A percentile compares a stretch with the other conserved stretches of the same genome.
Conservation (phyloP, 192 early-diverging fungal genomes). For the Cladochytrium replicatum region DNA sequence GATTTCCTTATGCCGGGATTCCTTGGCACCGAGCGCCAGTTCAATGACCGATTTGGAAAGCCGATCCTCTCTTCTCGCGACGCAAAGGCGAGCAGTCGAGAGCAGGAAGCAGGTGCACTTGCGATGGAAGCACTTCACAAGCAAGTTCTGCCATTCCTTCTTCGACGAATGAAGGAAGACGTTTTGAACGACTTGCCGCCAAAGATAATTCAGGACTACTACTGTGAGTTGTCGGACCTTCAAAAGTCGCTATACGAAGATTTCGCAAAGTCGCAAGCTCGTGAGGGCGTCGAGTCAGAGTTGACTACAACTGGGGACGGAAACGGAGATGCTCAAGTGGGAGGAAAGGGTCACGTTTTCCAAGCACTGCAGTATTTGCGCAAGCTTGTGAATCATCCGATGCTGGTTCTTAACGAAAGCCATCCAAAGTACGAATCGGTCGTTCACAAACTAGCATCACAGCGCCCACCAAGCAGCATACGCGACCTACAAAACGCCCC, state of each 20-base stretch:
- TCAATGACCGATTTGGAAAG: constrained; percentile 88
- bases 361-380: constrained; percentile 95
- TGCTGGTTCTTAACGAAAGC: constrained; percentile 68
- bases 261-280: constrained; percentile 63
- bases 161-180: constrained; percentile 96
- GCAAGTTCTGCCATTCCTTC: constrained; percentile 90
- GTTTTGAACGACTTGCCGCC: constrained; percentile 93
- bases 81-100: constrained; percentile 56
- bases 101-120: constrained; percentile 59
- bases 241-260: constrained; percentile 90
- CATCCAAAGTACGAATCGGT: constrained; percentile 78
- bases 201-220: constrained; percentile 99
- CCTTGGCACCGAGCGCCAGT: constrained; percentile 77
- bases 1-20: constrained; percentile 99
- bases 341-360: constrained; percentile 77
- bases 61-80: constrained; percentile 87
- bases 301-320: constrained; percentile 5
- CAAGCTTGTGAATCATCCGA: constrained; percentile 93
- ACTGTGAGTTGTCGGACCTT: constrained; percentile 86
- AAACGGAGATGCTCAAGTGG: constrained; percentile 29
- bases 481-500: constrained; percentile 70
- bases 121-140: constrained; percentile 92
- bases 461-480: constrained; percentile 41
- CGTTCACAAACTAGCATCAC: constrained; percentile 40
- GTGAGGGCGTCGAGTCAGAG: constrained; percentile 16